Conservation (phyloP, 2,329 filamentous ascomycete species). For the Leptographium radiaticola region DNA sequence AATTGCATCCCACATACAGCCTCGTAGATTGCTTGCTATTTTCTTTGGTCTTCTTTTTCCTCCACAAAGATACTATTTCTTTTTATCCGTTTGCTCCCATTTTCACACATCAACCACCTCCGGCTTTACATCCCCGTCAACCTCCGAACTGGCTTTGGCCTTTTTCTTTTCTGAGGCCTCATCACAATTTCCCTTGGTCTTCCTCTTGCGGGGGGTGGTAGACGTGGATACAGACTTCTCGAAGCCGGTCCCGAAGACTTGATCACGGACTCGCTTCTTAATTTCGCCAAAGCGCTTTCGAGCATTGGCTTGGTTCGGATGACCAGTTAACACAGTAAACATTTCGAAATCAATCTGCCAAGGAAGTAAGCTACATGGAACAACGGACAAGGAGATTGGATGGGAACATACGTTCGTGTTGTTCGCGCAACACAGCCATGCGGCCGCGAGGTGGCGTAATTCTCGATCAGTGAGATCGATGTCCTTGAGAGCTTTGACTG, state of each 20-base stretch:
- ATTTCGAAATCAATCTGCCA: conserved; percentile 10
- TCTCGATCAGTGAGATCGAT: conserved; percentile 4
- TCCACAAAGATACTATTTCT: too few species aligned
- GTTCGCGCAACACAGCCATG: conserved; percentile 5
- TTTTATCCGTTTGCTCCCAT: background rate
- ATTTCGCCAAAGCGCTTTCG: conserved; percentile 48
- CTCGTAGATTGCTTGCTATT: too few species aligned
- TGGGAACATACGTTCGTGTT: conserved; percentile 1
- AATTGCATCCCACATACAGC: too few species aligned
- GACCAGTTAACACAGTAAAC: conserved; percentile 8
- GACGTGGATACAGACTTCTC: background rate
- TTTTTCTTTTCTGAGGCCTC: background rate
- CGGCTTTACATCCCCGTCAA: background rate
- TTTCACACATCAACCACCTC: background rate
- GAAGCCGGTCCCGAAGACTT: background rate
- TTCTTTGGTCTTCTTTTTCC: too few species aligned
- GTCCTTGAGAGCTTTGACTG: conserved; percentile 3
- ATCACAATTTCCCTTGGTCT: background rate
- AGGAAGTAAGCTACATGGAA: background rate
- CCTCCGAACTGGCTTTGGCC: background rate
- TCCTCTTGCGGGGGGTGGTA: background rate
- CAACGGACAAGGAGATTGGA: too few species aligned
- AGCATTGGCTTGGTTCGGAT: conserved; percentile 8
- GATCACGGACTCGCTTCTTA: conserved; percentile 28
- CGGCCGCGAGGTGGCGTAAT: conserved; percentile 5